phyloP scores from a whole-genome alignment of 495 filamentous ascomycete genomes.

The Penicillium fimorum region DNA sequence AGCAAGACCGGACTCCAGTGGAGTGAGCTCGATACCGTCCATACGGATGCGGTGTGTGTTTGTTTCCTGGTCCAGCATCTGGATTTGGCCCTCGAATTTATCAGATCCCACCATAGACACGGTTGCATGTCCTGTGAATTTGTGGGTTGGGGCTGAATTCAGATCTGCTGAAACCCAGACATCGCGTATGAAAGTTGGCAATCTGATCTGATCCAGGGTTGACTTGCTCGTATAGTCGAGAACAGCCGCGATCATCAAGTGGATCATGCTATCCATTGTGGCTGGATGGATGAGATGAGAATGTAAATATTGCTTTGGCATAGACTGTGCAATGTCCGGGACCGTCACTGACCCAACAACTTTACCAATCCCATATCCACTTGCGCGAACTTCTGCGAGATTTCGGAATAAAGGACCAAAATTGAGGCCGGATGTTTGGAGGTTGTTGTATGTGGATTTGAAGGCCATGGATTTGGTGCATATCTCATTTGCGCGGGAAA shows the following conservation, averaged over 20 bases:
- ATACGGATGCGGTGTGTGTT: constrained; percentile 19
- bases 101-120: constrained; percentile 9
- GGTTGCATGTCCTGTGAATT: constrained; percentile 23
- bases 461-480: constrained; percentile 22
- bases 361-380: constrained; percentile 7
- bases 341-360: constrained; percentile 25
- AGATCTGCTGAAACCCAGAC: constrained; percentile 32
- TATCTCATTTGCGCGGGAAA: not conserved
- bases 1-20: constrained; percentile 20
- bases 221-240: constrained; percentile 25
- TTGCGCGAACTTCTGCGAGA: constrained; percentile 17
- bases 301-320: constrained; percentile 32
- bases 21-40: constrained; percentile 30
- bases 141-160: constrained; percentile 12
- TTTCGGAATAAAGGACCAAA: constrained; percentile 31
- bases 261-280: constrained; percentile 40
- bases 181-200: constrained; percentile 30
- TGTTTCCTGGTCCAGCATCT: constrained; percentile 17
- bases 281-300: constrained; percentile 38
- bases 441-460: constrained; percentile 21
- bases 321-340: constrained; percentile 28
- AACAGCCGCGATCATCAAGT: constrained; percentile 28
- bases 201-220: constrained; percentile 19
- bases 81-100: constrained; percentile 28
- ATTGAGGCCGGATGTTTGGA: constrained; percentile 21